Evolutionary conservation across 768 basidiomycete species (phyloP), one percentile per base, ranked within the genome.

Genomic region (Tulasnella sp.): DNA sequence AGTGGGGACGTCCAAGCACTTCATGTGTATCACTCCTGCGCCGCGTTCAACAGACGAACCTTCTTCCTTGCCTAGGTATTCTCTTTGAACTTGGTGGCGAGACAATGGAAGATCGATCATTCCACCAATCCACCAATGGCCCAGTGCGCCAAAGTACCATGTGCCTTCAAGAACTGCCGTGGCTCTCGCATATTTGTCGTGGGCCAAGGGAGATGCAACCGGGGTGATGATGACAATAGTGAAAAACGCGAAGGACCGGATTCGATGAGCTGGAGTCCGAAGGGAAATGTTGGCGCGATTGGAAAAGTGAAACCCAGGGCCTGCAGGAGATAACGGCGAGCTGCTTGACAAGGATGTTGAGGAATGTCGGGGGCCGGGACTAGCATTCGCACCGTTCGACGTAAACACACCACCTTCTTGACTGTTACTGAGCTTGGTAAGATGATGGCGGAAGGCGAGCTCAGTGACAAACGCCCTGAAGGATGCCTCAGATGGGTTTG

Each of bases 381-480:
- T 17, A n/a, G 36, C 12, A 19, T 27, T 40, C 37, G 7, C 52
- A 54, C 36, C 37, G 7, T 21, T 43, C 49, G 67, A 25, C 8
- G 65, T 62, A 29, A 64, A 63, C 17, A 69, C 66, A 21, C 66
- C 60, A 49, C 69, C 63, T 53, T 67, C 67, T 57, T 78, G 66
- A 45, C 71, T 73, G 64, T 83, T 83, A 63, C 92, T 84, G 64
- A 96, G 79, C 55, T 83, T 83, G 59, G 81, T 87, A 59, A 97
- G 78, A 69, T 97, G 92, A 55, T 88, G 86, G 51, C 93, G 87
- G 69, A 99, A 97, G 23, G 91, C 93, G 66, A 88, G 87, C 66
- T 96, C 92, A n/a, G 93, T 98, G 63, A 98, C 82, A 72, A 89
- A 93, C 17, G 90, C 76, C 51, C 93, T 82, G 71, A 99, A 97